Percentiles rank a stretch among this genome's conserved stretches.
These are phyloP conservation scores for Amorphotheca resinae DNA, from an alignment of 495 filamentous ascomycete genomes.

Conservation along the genomic window DNA sequence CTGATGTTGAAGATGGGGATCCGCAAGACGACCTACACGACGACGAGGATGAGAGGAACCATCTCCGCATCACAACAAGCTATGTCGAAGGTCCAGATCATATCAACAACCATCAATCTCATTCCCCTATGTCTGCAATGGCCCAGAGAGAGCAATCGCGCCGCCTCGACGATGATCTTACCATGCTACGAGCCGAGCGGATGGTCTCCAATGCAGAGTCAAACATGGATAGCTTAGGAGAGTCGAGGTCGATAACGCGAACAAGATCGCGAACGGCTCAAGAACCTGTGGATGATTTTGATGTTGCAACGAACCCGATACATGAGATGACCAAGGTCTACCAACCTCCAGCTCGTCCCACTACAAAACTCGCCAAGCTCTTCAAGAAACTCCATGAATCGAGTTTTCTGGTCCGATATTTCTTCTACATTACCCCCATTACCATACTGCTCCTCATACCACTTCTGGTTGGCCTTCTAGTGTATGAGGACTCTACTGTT, in stretches of 20 bases:
- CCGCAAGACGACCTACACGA: slow-evolving; percentile 10
- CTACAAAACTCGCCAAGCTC: slow-evolving; percentile 45
- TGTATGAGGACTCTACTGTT: slow-evolving; percentile 50
- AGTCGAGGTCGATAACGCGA: slow-evolving; percentile 29
- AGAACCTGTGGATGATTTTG: slow-evolving; percentile 72
- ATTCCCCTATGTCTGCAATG: slow-evolving; percentile 15
- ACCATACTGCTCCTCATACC: slow-evolving; percentile 67
- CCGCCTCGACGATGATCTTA: slow-evolving; percentile 72
- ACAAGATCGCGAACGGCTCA: slow-evolving; percentile 37
- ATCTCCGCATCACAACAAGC: slow-evolving; percentile 15
- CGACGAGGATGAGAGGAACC: slow-evolving; percentile 8
- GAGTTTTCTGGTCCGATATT: slow-evolving; percentile 65
- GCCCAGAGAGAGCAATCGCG: slow-evolving; percentile 45
- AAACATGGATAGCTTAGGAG: slow-evolving; percentile 23
- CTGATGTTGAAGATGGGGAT: slow-evolving; percentile 19
- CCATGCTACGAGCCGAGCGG: slow-evolving; percentile 70
- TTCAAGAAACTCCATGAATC: slow-evolving; percentile 52
- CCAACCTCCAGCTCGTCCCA: slow-evolving; percentile 54
- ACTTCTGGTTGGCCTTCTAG: slow-evolving; percentile 59
- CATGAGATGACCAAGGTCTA: slow-evolving; percentile 59
- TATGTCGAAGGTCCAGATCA: slow-evolving; percentile 13
- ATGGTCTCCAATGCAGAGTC: slow-evolving; percentile 43
- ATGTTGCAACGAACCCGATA: slow-evolving; percentile 58
- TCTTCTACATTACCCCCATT: slow-evolving; percentile 74
- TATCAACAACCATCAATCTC: background rate